Evolutionary conservation across 371 early-diverging fungal genomes (phyloP), one percentile per base, ranked within the genome.

Genomic region (Rhizopus stolonifer): DNA sequence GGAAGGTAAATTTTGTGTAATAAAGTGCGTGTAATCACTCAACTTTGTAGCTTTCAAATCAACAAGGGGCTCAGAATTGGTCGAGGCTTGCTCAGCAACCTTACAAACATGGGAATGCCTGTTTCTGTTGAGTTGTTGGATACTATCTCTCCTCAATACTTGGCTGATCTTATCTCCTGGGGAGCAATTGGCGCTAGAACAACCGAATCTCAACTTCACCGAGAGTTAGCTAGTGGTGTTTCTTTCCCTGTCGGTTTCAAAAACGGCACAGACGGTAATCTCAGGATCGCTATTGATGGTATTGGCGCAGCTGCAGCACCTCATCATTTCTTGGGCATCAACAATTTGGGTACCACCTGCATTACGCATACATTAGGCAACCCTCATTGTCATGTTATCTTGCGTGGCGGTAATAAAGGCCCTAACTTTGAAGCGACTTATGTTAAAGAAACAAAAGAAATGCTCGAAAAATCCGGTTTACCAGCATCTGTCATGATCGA

Each of bases 201-300:
- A 5, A 95, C 95, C 11, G 92, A 92, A 65, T 90, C 90, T 31
- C 92, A 93, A 66, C 81, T 95, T 24, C 97, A 96, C 65, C 83
- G 97, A 47, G 97, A 96, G 71, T 79, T 96, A 22, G 92, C 95
- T 21, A 89, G 90, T n/a, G 97, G 97, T 17, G 80, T 92, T 3
- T 94, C 94, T 19, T 88, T 91, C 56, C 94, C 97, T 5, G 90
- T 96, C 24, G 97, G 97, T 5, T 95, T 96, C 82, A 96, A 95
- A 70, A 95, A 95, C 65, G 95, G 95, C 11, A 85, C 87, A 0
- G 94, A 95, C 56, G 97, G 97, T 40, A 93, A 87, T 56, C 80
- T 91, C 18, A 60, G 66, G 10, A 82, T 96, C 25, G 95, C 96
- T 8, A 64, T 94, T 22, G 96, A 96, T 64, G 97, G 93, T 26